Percentiles rank a stretch among this genome's conserved stretches.
phyloP scores from a whole-genome alignment of 768 basidiomycete genomes.

The Boletus fagicola region DNA sequence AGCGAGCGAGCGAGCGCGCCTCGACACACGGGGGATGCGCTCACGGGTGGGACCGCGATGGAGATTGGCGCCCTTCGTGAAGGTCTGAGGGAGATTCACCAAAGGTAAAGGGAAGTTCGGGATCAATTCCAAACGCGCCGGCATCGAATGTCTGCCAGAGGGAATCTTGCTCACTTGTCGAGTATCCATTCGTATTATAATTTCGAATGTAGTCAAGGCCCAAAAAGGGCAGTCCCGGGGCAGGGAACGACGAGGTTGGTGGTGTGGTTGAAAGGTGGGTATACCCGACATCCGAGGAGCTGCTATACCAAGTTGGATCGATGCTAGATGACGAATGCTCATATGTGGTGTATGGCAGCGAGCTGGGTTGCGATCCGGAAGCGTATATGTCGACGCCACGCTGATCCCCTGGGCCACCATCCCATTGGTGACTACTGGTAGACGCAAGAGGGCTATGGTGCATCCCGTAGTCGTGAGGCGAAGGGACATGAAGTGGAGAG shows the following conservation, averaged over 20 bases:
- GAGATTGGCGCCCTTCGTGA: slow-evolving; percentile 31
- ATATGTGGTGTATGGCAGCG: slow-evolving; percentile 45
- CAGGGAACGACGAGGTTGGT: slow-evolving; percentile 62
- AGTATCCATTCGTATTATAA: slow-evolving; percentile 51
- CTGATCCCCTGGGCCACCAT: slow-evolving; percentile 39
- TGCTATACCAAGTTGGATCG: slow-evolving; percentile 37
- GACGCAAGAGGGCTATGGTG: slow-evolving; percentile 33
- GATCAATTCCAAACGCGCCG: slow-evolving; percentile 71
- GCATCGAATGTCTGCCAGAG: slow-evolving; percentile 66
- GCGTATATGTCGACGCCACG: slow-evolving; percentile 45
- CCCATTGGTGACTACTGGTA: slow-evolving; percentile 42
- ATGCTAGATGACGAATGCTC: slow-evolving; percentile 40
- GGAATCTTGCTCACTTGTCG: slow-evolving; percentile 38
- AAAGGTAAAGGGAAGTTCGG: slow-evolving; percentile 70
- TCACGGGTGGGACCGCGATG: slow-evolving; percentile 24
- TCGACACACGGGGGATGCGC: not conserved
- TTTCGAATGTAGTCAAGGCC: slow-evolving; percentile 84
- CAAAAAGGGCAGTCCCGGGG: slow-evolving; percentile 76
- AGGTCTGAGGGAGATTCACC: slow-evolving; percentile 35
- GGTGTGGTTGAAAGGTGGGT: slow-evolving; percentile 54
- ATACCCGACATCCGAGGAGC: slow-evolving; percentile 40
- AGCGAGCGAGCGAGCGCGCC: not conserved
- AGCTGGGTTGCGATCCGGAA: slow-evolving; percentile 34
- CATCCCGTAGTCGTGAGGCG: slow-evolving; percentile 55
- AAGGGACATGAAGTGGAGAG: slow-evolving; percentile 50